A percentile compares a stretch with the other conserved stretches of the same genome.
Evolutionary conservation across 306 rosid species (phyloP).

Genomic region (Oxytropis ochrocephala): DNA sequence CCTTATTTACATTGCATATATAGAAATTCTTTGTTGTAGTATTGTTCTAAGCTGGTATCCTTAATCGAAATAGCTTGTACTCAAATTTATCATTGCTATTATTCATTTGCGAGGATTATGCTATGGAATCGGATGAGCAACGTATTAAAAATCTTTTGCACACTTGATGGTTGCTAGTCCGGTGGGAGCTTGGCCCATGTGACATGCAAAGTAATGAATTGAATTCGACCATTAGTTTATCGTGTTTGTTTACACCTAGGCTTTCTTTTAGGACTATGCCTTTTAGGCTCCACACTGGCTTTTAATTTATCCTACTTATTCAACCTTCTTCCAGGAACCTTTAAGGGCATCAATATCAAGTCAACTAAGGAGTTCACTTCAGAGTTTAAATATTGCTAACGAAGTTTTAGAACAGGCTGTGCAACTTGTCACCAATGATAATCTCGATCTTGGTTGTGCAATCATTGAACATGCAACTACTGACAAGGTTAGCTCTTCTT

Average conservation of each 20-base stretch:
- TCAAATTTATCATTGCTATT: neutral
- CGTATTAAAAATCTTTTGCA: conserved; percentile 75
- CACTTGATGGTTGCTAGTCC: conserved; percentile 96
- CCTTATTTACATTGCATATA: neutral
- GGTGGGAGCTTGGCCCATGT: conserved; percentile 96
- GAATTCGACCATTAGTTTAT: neutral
- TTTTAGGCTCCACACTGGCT: neutral
- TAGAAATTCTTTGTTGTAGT: neutral
- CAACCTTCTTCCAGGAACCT: conserved; percentile 61
- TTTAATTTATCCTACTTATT: conserved; percentile 3
- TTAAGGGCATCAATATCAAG: conserved; percentile 72
- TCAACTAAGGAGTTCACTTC: too few species aligned
- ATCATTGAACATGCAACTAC: conserved; percentile 95
- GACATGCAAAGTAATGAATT: conserved; percentile 78
- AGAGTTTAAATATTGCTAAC: too few species aligned
- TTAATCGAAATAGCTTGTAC: neutral
- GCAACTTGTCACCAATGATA: conserved; percentile 90
- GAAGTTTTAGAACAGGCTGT: conserved; percentile 87
- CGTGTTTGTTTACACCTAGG: neutral
- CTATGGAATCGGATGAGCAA: conserved; percentile 92
- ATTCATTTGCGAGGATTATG: conserved; percentile 65
- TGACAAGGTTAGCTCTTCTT: conserved; percentile 86
- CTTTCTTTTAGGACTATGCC: neutral
- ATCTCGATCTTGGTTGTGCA: conserved; percentile 98
- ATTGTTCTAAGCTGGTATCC: neutral